Conservation (phyloP, 306 rosid species). For the Vigna hirtella region DNA sequence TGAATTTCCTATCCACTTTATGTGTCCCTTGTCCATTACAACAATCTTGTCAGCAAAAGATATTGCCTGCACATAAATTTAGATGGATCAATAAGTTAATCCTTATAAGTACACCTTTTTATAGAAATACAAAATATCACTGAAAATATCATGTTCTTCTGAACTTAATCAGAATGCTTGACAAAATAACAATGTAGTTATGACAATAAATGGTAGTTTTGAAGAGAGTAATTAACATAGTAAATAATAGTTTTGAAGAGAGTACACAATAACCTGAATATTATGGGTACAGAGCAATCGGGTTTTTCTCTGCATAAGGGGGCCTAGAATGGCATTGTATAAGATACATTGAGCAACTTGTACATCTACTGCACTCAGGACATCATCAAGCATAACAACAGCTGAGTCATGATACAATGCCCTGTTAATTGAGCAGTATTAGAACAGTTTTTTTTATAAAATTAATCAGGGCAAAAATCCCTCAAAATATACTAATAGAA, state of each 20-base stretch:
- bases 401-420: conserved; percentile 84
- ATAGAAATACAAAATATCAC: conserved; percentile 30
- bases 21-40: conserved; percentile 80
- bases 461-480: conserved; percentile 11
- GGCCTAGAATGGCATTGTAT: conserved; percentile 77
- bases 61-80: conserved; percentile 67
- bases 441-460: conserved; percentile 27
- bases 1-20: conserved; percentile 83
- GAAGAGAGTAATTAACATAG: background rate
- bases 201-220: conserved; percentile 26
- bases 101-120: conserved; percentile 3
- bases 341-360: conserved; percentile 88
- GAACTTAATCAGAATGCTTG: conserved; percentile 12
- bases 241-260: conserved; percentile 13
- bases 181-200: conserved; percentile 19
- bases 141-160: background rate
- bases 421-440: conserved; percentile 61
- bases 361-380: conserved; percentile 92
- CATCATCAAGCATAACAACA: conserved; percentile 87
- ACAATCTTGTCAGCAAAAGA: conserved; percentile 80
- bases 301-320: conserved; percentile 69
- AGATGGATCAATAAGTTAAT: conserved; percentile 35
- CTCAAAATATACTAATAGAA: background rate
- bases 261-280: conserved; percentile 65
- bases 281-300: conserved; percentile 87